A percentile compares a stretch with the other conserved stretches of the same genome.
Evolutionary conservation across 2,329 filamentous ascomycete species (phyloP).

Genomic region (Pseudonectria buxi): DNA sequence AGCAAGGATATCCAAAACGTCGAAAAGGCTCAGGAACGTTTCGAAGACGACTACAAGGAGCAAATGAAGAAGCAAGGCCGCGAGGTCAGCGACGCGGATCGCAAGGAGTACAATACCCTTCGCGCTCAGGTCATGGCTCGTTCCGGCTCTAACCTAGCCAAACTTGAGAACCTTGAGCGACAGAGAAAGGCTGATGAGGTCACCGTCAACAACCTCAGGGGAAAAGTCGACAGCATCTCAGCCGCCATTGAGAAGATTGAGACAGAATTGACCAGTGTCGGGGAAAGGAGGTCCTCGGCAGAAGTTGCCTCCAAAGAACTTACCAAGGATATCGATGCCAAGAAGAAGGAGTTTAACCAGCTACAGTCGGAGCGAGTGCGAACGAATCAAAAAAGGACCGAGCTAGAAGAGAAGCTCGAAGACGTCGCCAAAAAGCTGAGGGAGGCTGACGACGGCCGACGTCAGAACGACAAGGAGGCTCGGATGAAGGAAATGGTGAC

Average conservation of each 20-base stretch:
- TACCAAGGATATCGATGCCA: constrained; percentile 71
- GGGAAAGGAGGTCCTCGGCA: constrained; percentile 59
- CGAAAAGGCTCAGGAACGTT: constrained; percentile 83
- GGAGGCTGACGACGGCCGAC: constrained; percentile 76
- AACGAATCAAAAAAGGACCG: constrained; percentile 73
- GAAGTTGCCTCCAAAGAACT: constrained; percentile 59
- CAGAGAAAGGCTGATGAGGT: constrained; percentile 89
- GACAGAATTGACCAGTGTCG: constrained; percentile 61
- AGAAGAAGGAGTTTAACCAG: constrained; percentile 86
- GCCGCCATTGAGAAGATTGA: constrained; percentile 68
- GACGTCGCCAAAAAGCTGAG: constrained; percentile 73
- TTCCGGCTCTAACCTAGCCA: constrained; percentile 72
- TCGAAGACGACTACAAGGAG: constrained; percentile 81
- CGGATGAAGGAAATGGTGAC: constrained; percentile 76
- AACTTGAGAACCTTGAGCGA: constrained; percentile 78
- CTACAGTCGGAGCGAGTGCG: constrained; percentile 77
- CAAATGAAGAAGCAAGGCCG: constrained; percentile 80
- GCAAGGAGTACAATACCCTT: constrained; percentile 82
- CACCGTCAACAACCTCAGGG: constrained; percentile 80
- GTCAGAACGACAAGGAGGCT: constrained; percentile 76
- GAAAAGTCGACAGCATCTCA: constrained; percentile 75
- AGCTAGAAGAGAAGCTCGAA: constrained; percentile 86
- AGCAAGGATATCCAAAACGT: constrained; percentile 76
- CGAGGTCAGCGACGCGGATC: constrained; percentile 76
- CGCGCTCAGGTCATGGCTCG: constrained; percentile 79